Conservation (phyloP, 208 protist genomes). For the Wallacemonas sp. region DNA sequence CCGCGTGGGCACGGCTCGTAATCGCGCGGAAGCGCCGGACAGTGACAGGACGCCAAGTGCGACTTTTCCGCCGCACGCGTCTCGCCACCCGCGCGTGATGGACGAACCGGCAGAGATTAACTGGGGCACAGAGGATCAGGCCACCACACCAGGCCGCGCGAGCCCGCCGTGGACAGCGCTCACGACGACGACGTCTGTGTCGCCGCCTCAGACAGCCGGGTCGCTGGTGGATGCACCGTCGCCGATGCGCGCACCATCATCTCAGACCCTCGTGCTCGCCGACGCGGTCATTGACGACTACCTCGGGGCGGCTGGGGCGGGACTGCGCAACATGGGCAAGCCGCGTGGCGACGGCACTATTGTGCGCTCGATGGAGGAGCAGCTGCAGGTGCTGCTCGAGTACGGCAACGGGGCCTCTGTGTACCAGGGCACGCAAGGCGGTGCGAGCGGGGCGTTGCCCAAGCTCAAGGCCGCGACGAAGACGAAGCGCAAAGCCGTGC, state of each 20-base stretch:
- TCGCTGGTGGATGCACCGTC: too few relatives aligned
- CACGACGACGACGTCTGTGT: too few relatives aligned
- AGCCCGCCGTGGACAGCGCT: background rate
- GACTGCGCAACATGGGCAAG: constrained; percentile 7
- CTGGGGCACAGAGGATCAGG: constrained; percentile 1
- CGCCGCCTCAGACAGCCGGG: too few relatives aligned
- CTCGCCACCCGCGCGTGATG: background rate
- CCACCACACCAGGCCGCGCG: too few relatives aligned
- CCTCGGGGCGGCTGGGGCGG: constrained; percentile 12
- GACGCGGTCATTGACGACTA: constrained; percentile 14
- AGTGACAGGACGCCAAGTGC: too few relatives aligned
- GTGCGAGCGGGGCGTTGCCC: background rate
- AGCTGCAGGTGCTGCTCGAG: constrained; percentile 18
- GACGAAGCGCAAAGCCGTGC: constrained; percentile 1
- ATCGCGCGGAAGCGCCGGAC: too few relatives aligned
- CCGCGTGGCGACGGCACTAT: background rate
- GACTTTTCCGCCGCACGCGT: background rate
- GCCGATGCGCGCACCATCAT: too few relatives aligned
- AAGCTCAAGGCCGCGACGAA: background rate
- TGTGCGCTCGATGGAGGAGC: constrained; percentile 3
- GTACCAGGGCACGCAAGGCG: background rate
- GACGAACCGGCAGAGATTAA: constrained; percentile 6
- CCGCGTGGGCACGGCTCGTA: background rate
- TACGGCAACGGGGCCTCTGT: constrained; percentile 11
- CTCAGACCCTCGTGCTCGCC: background rate